Conservation (phyloP, 2,329 filamentous ascomycete species). For the Fusarium torreyae region DNA sequence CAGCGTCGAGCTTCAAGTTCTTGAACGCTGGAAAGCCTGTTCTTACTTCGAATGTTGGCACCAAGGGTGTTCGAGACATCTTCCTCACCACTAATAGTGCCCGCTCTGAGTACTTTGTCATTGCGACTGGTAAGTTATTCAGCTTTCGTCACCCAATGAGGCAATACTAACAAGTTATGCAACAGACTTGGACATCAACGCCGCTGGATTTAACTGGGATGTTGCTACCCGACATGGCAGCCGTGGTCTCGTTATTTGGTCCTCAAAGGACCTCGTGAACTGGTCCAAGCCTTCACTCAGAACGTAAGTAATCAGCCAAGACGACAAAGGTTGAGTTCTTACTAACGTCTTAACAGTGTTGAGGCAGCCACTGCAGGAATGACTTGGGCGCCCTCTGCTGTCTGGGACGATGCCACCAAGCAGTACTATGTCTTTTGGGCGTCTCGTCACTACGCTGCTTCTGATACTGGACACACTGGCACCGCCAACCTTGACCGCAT, state of each 20-base stretch:
- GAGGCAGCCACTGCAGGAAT: slow-evolving; percentile 56
- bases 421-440: slow-evolving; percentile 67
- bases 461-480: slow-evolving; percentile 63
- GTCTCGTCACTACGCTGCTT: slow-evolving; percentile 59
- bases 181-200: slow-evolving; percentile 56
- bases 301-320: neutral
- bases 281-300: slow-evolving; percentile 52
- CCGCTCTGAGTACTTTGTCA: slow-evolving; percentile 54
- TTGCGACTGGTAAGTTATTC: slow-evolving; percentile 54
- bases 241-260: slow-evolving; percentile 57
- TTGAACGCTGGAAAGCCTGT: slow-evolving; percentile 53
- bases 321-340: rapidly evolving
- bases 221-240: slow-evolving; percentile 54
- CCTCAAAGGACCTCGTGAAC: slow-evolving; percentile 53
- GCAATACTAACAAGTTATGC: neutral
- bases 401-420: slow-evolving; percentile 54
- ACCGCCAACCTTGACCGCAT: slow-evolving; percentile 58
- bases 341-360: slow-evolving; percentile 45
- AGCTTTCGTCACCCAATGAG: neutral
- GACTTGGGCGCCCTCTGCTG: slow-evolving; percentile 57
- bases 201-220: slow-evolving; percentile 55
- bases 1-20: slow-evolving; percentile 52
- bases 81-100: slow-evolving; percentile 54
- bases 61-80: slow-evolving; percentile 55
- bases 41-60: slow-evolving; percentile 54